These are phyloP conservation scores for Mycogone perniciosa DNA, from an alignment of 2,329 filamentous ascomycete genomes.

Conservation along the genomic window DNA sequence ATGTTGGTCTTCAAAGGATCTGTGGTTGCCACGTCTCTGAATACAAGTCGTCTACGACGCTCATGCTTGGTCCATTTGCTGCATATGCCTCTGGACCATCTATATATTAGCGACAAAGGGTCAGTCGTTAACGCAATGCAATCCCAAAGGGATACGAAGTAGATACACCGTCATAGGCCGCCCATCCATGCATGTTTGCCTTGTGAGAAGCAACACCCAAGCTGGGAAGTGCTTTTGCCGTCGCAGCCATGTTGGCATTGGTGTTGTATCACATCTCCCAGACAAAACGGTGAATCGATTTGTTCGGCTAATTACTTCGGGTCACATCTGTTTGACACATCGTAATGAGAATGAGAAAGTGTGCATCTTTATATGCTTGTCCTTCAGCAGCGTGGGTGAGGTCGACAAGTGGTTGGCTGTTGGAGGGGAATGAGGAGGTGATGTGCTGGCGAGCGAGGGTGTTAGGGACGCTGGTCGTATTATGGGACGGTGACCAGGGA, in stretches of 20 bases:
- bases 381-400: constrained; percentile 10
- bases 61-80: constrained; percentile 15
- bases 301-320: constrained; percentile 13
- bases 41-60: constrained; percentile 16
- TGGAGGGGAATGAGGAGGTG: constrained; percentile 16
- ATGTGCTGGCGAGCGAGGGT: constrained; percentile 17
- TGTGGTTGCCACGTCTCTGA: constrained; percentile 15
- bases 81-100: constrained; percentile 18
- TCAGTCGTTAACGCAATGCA: constrained; percentile 11
- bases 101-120: constrained; percentile 17
- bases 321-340: constrained; percentile 13
- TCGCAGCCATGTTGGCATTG: constrained; percentile 14
- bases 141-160: constrained; percentile 7
- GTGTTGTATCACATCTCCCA: constrained; percentile 1
- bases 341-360: constrained; percentile 13
- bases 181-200: constrained; percentile 13
- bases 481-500: too few species aligned
- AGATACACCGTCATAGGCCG: constrained; percentile 13
- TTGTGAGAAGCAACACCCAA: constrained; percentile 14
- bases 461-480: background rate
- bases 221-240: constrained; percentile 18
- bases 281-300: constrained; percentile 12
- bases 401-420: constrained; percentile 11
- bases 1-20: constrained; percentile 18
- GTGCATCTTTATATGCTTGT: constrained; percentile 3